phyloP scores from a whole-genome alignment of 2,329 filamentous ascomycete species.

The Tolypocladium album region DNA sequence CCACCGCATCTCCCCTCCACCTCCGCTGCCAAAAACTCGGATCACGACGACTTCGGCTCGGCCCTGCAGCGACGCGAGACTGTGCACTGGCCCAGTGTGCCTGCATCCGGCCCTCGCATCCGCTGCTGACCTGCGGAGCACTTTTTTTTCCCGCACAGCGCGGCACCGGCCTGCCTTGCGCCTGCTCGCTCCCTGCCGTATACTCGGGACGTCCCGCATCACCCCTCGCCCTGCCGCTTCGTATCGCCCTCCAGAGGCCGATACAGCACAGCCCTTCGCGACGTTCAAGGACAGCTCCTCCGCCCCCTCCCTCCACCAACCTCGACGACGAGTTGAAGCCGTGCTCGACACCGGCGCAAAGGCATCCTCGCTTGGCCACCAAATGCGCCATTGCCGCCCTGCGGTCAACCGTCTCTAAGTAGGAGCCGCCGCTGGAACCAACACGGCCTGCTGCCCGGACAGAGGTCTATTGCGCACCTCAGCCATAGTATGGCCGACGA shows the following conservation, averaged over 20 bases:
- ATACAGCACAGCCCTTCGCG: neutral
- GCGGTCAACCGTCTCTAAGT: slow-evolving; percentile 1
- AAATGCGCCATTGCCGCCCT: slow-evolving; percentile 7
- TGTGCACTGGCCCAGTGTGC: neutral
- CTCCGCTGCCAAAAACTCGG: slow-evolving; percentile 1
- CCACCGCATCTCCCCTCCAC: slow-evolving; percentile 6
- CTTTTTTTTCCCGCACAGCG: neutral
- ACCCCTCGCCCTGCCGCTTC: neutral
- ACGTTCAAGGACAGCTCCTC: neutral
- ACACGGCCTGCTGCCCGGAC: slow-evolving; percentile 10
- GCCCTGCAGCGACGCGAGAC: neutral
- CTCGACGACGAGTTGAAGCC: neutral
- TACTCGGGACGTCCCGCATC: neutral
- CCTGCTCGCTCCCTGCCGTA: neutral
- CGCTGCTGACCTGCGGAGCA: neutral
- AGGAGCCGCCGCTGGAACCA: slow-evolving; percentile 2
- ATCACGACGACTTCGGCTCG: neutral
- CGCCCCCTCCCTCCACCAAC: neutral
- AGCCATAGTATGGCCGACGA: slow-evolving; percentile 28
- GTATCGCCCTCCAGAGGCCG: neutral
- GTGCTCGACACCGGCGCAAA: neutral
- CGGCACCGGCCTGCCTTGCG: neutral
- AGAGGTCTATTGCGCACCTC: slow-evolving; percentile 13
- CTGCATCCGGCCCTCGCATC: neutral
- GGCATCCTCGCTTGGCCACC: neutral